These are phyloP conservation scores for Buxus sempervirens DNA, from an alignment of 164 flowering plant genomes.

Conservation along the genomic window DNA sequence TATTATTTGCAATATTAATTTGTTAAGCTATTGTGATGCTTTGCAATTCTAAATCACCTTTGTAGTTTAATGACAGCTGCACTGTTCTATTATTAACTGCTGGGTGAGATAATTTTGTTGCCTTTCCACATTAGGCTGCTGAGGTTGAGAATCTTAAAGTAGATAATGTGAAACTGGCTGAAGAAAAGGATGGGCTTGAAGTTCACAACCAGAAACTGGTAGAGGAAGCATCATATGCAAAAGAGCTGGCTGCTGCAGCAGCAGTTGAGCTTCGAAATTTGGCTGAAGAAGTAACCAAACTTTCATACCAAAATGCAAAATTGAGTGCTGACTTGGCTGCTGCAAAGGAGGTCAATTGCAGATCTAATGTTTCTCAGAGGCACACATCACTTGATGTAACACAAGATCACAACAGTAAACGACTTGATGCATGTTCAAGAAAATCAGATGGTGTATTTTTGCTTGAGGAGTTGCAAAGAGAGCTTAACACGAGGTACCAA, in stretches of 20 bases:
- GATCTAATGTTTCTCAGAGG: slow-evolving; percentile 33
- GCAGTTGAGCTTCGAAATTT: slow-evolving; percentile 77
- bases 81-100: background rate
- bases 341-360: slow-evolving; percentile 36
- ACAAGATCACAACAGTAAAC: slow-evolving; percentile 21
- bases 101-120: slow-evolving; percentile 2
- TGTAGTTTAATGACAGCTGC: background rate
- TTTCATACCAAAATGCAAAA: slow-evolving; percentile 73
- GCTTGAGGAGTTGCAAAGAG: slow-evolving; percentile 49
- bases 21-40: background rate
- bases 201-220: slow-evolving; percentile 58
- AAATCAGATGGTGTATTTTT: slow-evolving; percentile 30
- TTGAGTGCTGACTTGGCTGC: slow-evolving; percentile 52
- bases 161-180: slow-evolving; percentile 50
- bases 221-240: slow-evolving; percentile 89
- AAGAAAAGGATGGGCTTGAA: slow-evolving; percentile 69
- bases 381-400: slow-evolving; percentile 25
- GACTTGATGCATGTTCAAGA: slow-evolving; percentile 28
- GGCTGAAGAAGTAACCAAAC: slow-evolving; percentile 86
- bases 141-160: slow-evolving; percentile 69
- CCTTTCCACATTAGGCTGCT: slow-evolving; percentile 42
- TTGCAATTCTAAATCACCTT: background rate
- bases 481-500: slow-evolving; percentile 42
- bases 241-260: slow-evolving; percentile 90
- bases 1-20: background rate